Evolutionary conservation across 108 stramenopile genomes (phyloP).

Genomic region (Nitzschia sp.): DNA sequence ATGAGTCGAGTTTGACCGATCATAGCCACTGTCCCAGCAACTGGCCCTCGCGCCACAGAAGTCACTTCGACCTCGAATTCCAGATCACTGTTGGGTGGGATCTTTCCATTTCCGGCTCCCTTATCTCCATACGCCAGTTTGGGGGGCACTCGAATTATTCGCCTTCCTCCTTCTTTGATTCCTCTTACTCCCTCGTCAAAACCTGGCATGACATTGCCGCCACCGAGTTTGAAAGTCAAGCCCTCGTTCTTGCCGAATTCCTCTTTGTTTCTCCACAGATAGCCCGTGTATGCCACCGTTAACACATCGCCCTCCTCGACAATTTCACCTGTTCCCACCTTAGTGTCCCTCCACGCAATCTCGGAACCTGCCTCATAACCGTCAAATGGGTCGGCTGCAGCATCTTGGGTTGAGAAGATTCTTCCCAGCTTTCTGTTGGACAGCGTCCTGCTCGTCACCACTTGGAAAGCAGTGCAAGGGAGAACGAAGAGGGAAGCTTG

Average conservation of each 20-base stretch:
- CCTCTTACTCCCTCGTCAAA: conserved; percentile 2
- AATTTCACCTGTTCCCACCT: not conserved
- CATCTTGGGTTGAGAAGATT: not conserved
- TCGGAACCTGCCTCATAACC: not conserved
- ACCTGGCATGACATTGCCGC: conserved; percentile 4
- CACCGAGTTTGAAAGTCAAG: conserved; percentile 3
- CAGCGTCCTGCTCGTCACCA: not conserved
- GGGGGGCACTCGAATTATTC: not conserved
- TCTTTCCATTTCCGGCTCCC: conserved; percentile 1
- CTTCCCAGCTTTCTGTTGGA: not conserved
- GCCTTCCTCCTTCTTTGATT: not conserved
- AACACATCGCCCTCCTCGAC: not conserved
- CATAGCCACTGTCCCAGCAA: not conserved
- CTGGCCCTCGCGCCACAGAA: not conserved
- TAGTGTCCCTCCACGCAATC: not conserved
- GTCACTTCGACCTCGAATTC: not conserved
- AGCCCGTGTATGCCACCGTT: not conserved
- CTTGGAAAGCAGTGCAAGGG: not conserved
- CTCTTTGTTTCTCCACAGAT: not conserved
- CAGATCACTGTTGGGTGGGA: not conserved
- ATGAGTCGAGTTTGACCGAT: not conserved
- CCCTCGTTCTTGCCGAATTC: not conserved
- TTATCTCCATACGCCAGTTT: not conserved
- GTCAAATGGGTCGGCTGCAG: not conserved
- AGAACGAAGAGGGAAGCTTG: not conserved